Percentiles rank a stretch among this genome's conserved stretches.
Evolutionary conservation across 2,329 filamentous ascomycete species (phyloP).

Genomic region (Epichloe sylvatica): DNA sequence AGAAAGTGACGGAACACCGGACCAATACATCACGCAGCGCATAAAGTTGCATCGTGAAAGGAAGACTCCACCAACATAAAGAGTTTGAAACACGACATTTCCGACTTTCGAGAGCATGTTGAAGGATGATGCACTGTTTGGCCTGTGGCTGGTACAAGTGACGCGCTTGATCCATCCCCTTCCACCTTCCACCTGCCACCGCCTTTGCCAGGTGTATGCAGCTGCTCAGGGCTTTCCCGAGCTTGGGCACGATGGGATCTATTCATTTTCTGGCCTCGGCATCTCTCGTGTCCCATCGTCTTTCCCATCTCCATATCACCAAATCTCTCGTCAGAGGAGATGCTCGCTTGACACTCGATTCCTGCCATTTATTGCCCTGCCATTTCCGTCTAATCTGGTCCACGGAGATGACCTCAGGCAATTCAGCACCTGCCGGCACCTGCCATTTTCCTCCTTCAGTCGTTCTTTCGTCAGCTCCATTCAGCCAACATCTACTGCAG

Average conservation of each 20-base stretch:
- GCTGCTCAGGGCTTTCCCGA: conserved; percentile 4
- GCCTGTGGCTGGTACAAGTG: not conserved
- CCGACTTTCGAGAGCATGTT: not conserved
- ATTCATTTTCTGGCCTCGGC: not conserved
- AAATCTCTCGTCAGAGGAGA: not conserved
- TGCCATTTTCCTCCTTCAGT: conserved; percentile 8
- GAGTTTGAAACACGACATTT: not conserved
- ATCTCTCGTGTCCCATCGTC: conserved; percentile 4
- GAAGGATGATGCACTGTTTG: not conserved
- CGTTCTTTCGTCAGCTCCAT: conserved; percentile 2
- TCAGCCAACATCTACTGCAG: conserved; percentile 5
- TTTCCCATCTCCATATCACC: conserved; percentile 1
- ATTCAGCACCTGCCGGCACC: conserved; percentile 15
- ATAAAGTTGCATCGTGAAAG: too few relatives aligned
- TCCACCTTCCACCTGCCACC: conserved; percentile 2
- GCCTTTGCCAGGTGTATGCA: conserved; percentile 4
- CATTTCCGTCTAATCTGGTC: conserved; percentile 10
- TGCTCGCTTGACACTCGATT: conserved; percentile 7
- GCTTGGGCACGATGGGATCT: not conserved
- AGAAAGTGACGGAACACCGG: too few relatives aligned
- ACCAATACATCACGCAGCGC: too few relatives aligned
- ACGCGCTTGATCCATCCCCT: not conserved
- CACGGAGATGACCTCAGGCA: conserved; percentile 4
- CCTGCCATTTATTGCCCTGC: conserved; percentile 13
- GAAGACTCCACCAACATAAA: not conserved